Evolutionary conservation across 2,329 filamentous ascomycete species (phyloP), one percentile per base, ranked within the genome.

Genomic region (Catunica adiposa): DNA sequence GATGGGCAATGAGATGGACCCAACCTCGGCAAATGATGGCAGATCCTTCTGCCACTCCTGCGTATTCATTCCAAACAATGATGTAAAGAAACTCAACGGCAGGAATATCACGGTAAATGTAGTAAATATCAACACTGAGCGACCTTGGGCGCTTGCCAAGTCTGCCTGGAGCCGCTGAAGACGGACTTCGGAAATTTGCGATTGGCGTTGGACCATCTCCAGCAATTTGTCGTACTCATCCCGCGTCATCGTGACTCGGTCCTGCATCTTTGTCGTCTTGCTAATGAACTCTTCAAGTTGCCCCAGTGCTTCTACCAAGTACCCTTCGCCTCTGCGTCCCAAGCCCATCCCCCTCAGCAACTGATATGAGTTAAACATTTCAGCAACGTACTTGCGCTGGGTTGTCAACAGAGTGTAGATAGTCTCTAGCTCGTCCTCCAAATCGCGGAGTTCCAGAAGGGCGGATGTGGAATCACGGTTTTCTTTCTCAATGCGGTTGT

Each of bases 41-140:
- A 74, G 69, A 15, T 68, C 68, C 1, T 70, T 73, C 29, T 74
- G 75, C 79, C 79, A 82, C 64, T 82, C 78, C 3, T 65, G 67
- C 2, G 77, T 78, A 61, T 83, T 83, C 73, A 83, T 82, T 54
- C 80, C 79, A 55, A 83, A 83, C 0, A 83, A 63, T 2, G 77
- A 75, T 0, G 79, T 82, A 64, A 83, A 83, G 67, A 83, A 83
- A 17, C 76, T 79, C 4, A 83, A 64, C 0, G 80, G 80, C 1
- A 82, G 66, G 66, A 81, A 83, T 20, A 83, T 79, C 56, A 83
- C 75, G 8, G 76, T 79, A 57, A 79, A 78, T 0, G 72, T 79
- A 7, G 79, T 83, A 64, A 83, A 82, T 59, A 83, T 79, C 75
- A 82, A 79, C 57, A 83, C 74, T 15, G 78, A 78, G 23, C 78